Evolutionary conservation across 2,329 filamentous ascomycete species (phyloP).

Genomic region (Fusarium mangiferae): DNA sequence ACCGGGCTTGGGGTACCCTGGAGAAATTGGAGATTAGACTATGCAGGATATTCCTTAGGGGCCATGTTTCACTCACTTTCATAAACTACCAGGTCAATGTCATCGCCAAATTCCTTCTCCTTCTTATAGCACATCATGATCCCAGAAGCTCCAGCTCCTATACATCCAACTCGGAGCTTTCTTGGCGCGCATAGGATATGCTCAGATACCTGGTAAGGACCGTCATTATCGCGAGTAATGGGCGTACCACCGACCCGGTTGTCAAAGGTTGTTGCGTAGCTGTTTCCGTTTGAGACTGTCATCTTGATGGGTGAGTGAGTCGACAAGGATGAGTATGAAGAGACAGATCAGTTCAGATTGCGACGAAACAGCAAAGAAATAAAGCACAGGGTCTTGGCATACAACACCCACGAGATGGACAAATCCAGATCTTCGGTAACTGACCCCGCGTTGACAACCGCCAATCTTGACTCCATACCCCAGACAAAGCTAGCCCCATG

Average conservation of each 20-base stretch:
- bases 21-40: neutral
- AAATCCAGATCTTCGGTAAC: neutral
- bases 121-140: constrained; percentile 26
- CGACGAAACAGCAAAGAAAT: neutral
- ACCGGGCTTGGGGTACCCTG: constrained; percentile 33
- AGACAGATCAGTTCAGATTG: neutral
- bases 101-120: constrained; percentile 15
- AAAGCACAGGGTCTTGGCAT: neutral
- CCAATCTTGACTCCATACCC: neutral
- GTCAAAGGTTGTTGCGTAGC: constrained; percentile 7
- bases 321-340: neutral
- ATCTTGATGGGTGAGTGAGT: neutral
- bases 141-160: constrained; percentile 13
- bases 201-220: constrained; percentile 1
- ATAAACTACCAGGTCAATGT: constrained; percentile 12
- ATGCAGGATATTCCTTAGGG: too few species aligned
- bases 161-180: constrained; percentile 9
- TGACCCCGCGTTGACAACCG: neutral
- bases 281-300: constrained; percentile 1
- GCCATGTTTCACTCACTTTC: neutral
- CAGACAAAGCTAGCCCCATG: neutral
- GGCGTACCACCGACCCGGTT: constrained; percentile 4
- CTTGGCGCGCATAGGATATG: constrained; percentile 10
- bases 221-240: neutral
- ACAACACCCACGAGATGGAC: accelerated